A percentile compares a stretch with the other conserved stretches of the same genome.
Evolutionary conservation across 257 asterid genomes (phyloP).

Genomic region (Hygrophila difformis): DNA sequence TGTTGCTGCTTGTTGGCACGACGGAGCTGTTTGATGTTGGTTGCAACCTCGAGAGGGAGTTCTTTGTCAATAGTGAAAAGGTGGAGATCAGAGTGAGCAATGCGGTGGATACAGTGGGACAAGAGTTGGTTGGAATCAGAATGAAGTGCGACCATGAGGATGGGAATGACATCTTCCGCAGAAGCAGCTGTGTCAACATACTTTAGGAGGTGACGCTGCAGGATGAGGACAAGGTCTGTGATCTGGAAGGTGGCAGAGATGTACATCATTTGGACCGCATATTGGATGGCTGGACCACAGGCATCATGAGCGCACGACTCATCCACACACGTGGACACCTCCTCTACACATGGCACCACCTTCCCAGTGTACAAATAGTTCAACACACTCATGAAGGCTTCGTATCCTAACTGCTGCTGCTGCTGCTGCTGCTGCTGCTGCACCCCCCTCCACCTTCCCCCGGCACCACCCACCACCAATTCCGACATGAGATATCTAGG

Average conservation of each 20-base stretch:
- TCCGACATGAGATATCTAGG: conserved; percentile 47
- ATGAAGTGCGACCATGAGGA: conserved; percentile 54
- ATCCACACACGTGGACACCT: conserved; percentile 80
- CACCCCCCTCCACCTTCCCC: no score
- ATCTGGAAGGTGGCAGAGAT: conserved; percentile 72
- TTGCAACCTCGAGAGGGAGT: conserved; percentile 43
- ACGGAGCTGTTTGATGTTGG: conserved; percentile 36
- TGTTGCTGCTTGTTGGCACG: conserved; percentile 29
- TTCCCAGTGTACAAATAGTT: conserved; percentile 66
- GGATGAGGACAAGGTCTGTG: conserved; percentile 47
- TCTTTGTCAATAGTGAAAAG: conserved; percentile 55
- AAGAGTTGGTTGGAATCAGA: conserved; percentile 41
- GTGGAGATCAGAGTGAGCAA: conserved; percentile 60
- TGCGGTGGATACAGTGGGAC: conserved; percentile 39
- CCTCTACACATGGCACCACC: conserved; percentile 47
- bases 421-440: no score
- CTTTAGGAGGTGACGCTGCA: conserved; percentile 66
- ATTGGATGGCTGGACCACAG: conserved; percentile 75
- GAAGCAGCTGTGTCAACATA: conserved; percentile 72
- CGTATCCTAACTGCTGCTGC: no score
- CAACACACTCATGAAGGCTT: conserved; percentile 40
- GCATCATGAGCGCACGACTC: conserved; percentile 68
- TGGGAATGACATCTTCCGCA: conserved; percentile 71
- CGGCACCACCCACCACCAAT: conserved; percentile 39
- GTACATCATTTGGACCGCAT: conserved; percentile 78